A percentile compares a stretch with the other conserved stretches of the same genome.
Conservation (phyloP, 257 asterid genomes). For the Scutellaria baicalensis region DNA sequence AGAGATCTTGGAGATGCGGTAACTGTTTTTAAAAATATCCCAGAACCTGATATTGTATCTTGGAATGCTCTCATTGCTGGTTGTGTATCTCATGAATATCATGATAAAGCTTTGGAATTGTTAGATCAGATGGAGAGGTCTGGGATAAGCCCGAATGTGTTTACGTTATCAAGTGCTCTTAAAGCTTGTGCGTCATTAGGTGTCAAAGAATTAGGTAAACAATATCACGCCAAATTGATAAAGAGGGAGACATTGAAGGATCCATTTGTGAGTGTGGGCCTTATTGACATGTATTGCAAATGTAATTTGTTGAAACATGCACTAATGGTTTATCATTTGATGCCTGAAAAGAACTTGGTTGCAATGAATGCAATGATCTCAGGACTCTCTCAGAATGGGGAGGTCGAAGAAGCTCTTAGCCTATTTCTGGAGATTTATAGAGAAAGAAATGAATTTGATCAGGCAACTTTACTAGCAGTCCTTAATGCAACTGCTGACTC, state of each 20-base stretch:
- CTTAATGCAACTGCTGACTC: constrained; percentile 51
- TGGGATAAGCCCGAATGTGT: constrained; percentile 47
- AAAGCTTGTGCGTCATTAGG: constrained; percentile 70
- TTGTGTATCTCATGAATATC: constrained; percentile 41
- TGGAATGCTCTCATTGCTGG: constrained; percentile 82
- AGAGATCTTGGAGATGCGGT: constrained; percentile 47
- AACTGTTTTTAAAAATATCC: constrained; percentile 37
- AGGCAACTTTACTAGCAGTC: constrained; percentile 52
- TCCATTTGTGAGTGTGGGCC: constrained; percentile 57
- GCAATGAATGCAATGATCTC: constrained; percentile 61
- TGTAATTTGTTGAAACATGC: constrained; percentile 46
- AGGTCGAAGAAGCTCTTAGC: constrained; percentile 36
- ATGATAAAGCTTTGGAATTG: constrained; percentile 47
- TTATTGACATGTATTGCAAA: constrained; percentile 74
- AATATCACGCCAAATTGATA: constrained; percentile 50
- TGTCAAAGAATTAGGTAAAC: constrained; percentile 39
- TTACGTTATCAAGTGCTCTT: constrained; percentile 74
- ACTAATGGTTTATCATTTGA: constrained; percentile 26
- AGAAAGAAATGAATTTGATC: constrained; percentile 35
- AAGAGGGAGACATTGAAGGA: constrained; percentile 40
- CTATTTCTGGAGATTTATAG: constrained; percentile 44
- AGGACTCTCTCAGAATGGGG: constrained; percentile 49
- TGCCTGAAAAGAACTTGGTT: constrained; percentile 47
- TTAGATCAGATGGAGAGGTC: constrained; percentile 46
- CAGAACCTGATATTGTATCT: constrained; percentile 51